Conservation (phyloP, 164 flowering plant species). For the Malania oleifera region DNA sequence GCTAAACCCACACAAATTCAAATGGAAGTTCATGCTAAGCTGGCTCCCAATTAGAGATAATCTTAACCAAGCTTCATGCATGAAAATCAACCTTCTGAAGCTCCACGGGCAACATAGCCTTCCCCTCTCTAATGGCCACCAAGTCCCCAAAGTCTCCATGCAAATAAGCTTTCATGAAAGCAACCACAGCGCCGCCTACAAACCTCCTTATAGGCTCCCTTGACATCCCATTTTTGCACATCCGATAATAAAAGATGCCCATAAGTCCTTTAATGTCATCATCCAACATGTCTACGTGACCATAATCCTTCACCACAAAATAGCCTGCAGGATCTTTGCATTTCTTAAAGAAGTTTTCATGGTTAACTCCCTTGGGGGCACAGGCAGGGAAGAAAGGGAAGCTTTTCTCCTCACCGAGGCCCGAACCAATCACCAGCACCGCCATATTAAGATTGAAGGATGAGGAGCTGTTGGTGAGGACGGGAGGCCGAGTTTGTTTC, state of each 20-base stretch:
- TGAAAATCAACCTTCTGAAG: constrained; percentile 20
- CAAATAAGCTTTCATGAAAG: constrained; percentile 62
- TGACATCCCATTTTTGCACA: constrained; percentile 76
- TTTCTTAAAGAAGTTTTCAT: constrained; percentile 57
- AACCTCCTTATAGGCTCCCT: constrained; percentile 87
- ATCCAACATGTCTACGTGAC: constrained; percentile 81
- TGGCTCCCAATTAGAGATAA: too few species aligned
- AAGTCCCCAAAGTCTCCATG: constrained; percentile 34
- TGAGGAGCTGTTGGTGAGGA: constrained; percentile 64
- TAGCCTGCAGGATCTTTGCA: constrained; percentile 56
- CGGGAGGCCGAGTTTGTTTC: constrained; percentile 73
- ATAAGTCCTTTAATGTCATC: constrained; percentile 72
- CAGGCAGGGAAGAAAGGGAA: constrained; percentile 71
- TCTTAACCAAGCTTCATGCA: too few species aligned
- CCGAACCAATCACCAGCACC: constrained; percentile 69
- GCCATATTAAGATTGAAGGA: constrained; percentile 61
- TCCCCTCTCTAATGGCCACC: constrained; percentile 14
- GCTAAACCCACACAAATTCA: too few species aligned
- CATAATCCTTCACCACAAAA: constrained; percentile 71
- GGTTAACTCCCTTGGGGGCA: constrained; percentile 87
- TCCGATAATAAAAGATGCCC: constrained; percentile 56
- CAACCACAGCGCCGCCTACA: constrained; percentile 68
- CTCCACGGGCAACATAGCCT: constrained; percentile 12
- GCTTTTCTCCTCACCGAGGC: constrained; percentile 54
- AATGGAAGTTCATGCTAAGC: too few species aligned